A percentile compares a stretch with the other conserved stretches of the same genome.
phyloP scores from a whole-genome alignment of 257 asterid genomes.

The Leonotis leonurus region DNA sequence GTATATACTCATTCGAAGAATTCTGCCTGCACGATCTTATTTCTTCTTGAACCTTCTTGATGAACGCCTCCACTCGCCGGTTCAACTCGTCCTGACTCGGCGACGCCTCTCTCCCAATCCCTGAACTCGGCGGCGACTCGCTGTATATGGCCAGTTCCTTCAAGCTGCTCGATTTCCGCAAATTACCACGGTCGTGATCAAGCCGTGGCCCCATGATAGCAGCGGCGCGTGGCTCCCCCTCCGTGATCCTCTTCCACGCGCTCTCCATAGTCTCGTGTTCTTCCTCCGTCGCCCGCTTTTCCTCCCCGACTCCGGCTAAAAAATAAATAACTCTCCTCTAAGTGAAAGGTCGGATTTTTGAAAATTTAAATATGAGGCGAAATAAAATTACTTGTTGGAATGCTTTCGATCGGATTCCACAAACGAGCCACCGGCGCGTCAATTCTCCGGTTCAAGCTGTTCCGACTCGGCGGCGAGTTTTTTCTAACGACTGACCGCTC shows the following conservation, averaged over 20 bases:
- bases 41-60: conserved; percentile 36
- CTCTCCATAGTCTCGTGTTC: conserved; percentile 42
- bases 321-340: too few species aligned
- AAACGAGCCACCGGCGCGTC: conserved; percentile 2
- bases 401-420: not conserved
- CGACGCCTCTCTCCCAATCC: conserved; percentile 17
- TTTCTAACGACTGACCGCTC: conserved; percentile 26
- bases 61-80: conserved; percentile 43
- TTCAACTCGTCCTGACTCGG: conserved; percentile 48
- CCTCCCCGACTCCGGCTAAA: conserved; percentile 21
- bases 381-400: not conserved
- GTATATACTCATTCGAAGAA: conserved; percentile 32
- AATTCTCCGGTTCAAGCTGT: conserved; percentile 35
- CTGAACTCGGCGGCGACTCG: not conserved
- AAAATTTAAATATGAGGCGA: too few species aligned
- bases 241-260: conserved; percentile 60
- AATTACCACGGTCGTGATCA: not conserved
- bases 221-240: conserved; percentile 17
- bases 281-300: too few species aligned
- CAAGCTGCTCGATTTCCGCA: conserved; percentile 34
- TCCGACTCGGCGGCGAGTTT: conserved; percentile 32
- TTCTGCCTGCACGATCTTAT: conserved; percentile 37
- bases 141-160: conserved; percentile 20
- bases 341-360: too few species aligned
- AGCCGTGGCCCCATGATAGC: not conserved